Base-by-base conservation (phyloP, 1,284 basidiomycete species). In the Sporisorium reilianum region DNA sequence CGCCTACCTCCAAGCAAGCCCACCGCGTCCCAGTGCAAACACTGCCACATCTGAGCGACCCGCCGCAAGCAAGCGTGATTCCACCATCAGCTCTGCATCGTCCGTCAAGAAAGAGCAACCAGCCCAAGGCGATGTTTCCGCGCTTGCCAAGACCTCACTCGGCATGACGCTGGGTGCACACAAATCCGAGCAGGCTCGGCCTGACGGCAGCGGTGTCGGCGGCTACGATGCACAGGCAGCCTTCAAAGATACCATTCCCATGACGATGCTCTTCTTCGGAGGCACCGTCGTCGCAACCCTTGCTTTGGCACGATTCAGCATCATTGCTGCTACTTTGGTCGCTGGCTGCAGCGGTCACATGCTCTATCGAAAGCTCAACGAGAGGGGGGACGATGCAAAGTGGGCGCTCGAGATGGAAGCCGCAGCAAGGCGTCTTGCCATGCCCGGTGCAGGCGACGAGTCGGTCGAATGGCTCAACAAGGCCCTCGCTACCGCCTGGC, bases 401-500 rank as follows among this genome's bases (percentile, higher is more conserved):
- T 76, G 70, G 74, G 63, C 64, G 25, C 49, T 67, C 23, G 66
- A 77, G 44, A 70, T 68, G 63, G 59, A 64, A 30, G 62, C 60
- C 5, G 71, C 41, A 34, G 67, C 67, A 8, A 58, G 46, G 40
- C 65, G 64, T 8, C 44, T 30, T 12, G 53, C 55, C 14, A 5
- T 64, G 23, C 62, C 56, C 1, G 55, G 54, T 5, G 56, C 48
- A 12, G 57, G 62, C 22, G 68, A 71, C 23, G 80, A 82, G 49
- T 80, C 78, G 14, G 81, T 76, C 32, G 73, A 79, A 30, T 82
- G 81, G 81, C 70, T 82, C 75, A 82, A 82, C 64, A 59, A 64
- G 58, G 62, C 78, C 5, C 69, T 82, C 9, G 66, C 63, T 18
- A 73, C 68, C 11, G 72, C 78, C 4, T 81, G 80, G 81, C 81